phyloP scores from a whole-genome alignment of 1,139 yeast species.

The Debaryomyces psychrophilus region DNA sequence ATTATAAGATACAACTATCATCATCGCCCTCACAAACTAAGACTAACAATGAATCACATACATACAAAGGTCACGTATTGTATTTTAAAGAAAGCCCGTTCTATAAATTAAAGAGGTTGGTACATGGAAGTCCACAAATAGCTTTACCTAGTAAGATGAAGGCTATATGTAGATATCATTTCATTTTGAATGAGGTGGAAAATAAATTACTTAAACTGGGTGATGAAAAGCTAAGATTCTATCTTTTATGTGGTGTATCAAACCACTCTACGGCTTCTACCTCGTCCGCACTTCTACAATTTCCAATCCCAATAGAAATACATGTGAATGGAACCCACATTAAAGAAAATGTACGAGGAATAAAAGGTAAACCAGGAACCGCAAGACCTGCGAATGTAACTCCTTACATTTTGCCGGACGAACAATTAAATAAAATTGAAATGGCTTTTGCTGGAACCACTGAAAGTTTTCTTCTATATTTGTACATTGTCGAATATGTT shows the following conservation, averaged over 20 bases:
- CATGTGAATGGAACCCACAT: conserved; percentile 50
- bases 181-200: conserved; percentile 47
- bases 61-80: conserved; percentile 37
- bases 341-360: conserved; percentile 57
- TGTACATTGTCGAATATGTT: conserved; percentile 56
- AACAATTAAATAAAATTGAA: conserved; percentile 43
- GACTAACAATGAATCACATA: conserved; percentile 20
- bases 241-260: conserved; percentile 51
- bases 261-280: conserved; percentile 26
- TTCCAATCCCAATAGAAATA: conserved; percentile 62
- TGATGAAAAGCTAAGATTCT: conserved; percentile 36
- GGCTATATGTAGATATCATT: conserved; percentile 41
- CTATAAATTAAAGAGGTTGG: conserved; percentile 44
- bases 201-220: conserved; percentile 16
- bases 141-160: conserved; percentile 35
- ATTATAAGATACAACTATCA: conserved; percentile 7
- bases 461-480: conserved; percentile 47
- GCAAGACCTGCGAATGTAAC: conserved; percentile 71
- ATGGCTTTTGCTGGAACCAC: conserved; percentile 57
- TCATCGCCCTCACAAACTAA: conserved; percentile 1
- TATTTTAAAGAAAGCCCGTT: conserved; percentile 58
- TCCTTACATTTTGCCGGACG: conserved; percentile 32
- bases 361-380: conserved; percentile 64
- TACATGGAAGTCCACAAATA: conserved; percentile 48
- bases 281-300: conserved; percentile 50